phyloP scores from a whole-genome alignment of 306 rosid species.

The Cicer pinnatifidum region DNA sequence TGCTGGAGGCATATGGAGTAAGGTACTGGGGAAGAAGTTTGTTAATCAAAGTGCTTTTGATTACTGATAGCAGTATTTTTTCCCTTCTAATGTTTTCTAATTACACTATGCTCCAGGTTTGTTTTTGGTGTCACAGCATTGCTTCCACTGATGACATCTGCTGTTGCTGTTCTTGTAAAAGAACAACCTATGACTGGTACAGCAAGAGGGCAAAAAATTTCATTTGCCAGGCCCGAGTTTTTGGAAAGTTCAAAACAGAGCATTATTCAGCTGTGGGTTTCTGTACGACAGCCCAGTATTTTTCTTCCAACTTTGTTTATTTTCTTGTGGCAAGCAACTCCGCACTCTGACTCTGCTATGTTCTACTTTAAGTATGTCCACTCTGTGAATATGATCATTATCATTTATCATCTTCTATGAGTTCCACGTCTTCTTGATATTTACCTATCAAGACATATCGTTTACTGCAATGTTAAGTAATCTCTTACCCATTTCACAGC shows the following conservation, averaged over 20 bases:
- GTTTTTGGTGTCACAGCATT: conserved; percentile 93
- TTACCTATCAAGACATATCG: conserved; percentile 16
- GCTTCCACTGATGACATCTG: conserved; percentile 90
- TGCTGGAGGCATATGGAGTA: conserved; percentile 83
- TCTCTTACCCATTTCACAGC: conserved; percentile 65
- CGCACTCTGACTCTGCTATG: conserved; percentile 98
- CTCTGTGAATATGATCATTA: conserved; percentile 37
- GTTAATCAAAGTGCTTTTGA: conserved; percentile 40
- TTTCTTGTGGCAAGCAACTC: conserved; percentile 99
- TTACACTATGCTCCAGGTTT: conserved; percentile 67
- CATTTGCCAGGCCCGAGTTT: conserved; percentile 53
- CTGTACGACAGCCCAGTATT: conserved; percentile 76
- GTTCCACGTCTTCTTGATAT: conserved; percentile 26
- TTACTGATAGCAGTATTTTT: conserved; percentile 23
- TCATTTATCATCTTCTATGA: conserved; percentile 29
- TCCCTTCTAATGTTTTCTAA: conserved; percentile 13
- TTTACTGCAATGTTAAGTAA: conserved; percentile 38
- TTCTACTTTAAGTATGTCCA: conserved; percentile 84
- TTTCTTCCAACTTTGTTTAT: conserved; percentile 88
- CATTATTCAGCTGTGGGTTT: conserved; percentile 71
- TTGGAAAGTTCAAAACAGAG: conserved; percentile 72
- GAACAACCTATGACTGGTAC: conserved; percentile 64
- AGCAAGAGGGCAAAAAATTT: conserved; percentile 54
- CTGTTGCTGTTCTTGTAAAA: conserved; percentile 90
- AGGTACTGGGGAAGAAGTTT: conserved; percentile 57